Percentiles rank a stretch among this genome's conserved stretches.
Evolutionary conservation across 106 monocot genomes (phyloP).

Genomic region (Triglochin maritima): DNA sequence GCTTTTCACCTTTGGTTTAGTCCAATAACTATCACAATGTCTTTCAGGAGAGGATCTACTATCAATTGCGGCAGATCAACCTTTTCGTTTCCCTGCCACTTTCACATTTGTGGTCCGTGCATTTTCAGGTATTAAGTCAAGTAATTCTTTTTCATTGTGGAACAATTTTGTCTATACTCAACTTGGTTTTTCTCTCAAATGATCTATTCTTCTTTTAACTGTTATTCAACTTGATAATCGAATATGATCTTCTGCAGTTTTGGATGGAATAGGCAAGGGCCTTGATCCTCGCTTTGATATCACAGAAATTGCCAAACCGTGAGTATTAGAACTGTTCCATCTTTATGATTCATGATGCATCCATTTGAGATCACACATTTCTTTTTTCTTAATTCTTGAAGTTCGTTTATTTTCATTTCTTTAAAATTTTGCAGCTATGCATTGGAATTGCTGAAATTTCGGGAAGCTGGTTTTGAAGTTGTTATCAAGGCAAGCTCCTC

Average conservation of each 20-base stretch:
- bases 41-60: constrained; percentile 89
- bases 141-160: too few relatives aligned
- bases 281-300: constrained; percentile 99
- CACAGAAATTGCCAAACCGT: constrained; percentile 99
- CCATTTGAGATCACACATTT: not conserved
- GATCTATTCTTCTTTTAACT: not conserved
- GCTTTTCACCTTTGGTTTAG: too few relatives aligned
- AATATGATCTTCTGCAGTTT: constrained; percentile 41
- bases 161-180: too few relatives aligned
- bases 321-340: constrained; percentile 22
- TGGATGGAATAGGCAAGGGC: constrained; percentile 98
- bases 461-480: constrained; percentile 93
- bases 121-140: constrained; percentile 64
- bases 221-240: not conserved
- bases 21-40: not conserved
- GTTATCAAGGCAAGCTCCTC: constrained; percentile 56
- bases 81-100: constrained; percentile 97
- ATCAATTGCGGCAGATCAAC: constrained; percentile 97
- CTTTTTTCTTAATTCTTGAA: constrained; percentile 3
- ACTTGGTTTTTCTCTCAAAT: not conserved
- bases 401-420: constrained; percentile 3
- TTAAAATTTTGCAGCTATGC: constrained; percentile 55
- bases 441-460: constrained; percentile 79
- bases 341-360: not conserved
- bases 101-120: constrained; percentile 99